Conservation (phyloP, 1,284 basidiomycete species). For the Tilletia caries region DNA sequence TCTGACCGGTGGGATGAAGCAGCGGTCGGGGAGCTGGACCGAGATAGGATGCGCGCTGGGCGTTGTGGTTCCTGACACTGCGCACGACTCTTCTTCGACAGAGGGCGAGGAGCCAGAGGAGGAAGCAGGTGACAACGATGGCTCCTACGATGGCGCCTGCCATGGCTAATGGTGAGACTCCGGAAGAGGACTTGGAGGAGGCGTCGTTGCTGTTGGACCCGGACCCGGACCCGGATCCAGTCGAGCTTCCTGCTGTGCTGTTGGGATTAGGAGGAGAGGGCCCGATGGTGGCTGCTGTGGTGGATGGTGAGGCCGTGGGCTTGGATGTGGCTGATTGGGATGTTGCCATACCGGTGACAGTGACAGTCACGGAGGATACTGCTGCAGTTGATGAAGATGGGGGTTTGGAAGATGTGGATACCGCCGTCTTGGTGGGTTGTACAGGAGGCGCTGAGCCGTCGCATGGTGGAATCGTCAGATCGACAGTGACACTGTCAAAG, state of each 20-base stretch:
- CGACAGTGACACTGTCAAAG: background rate
- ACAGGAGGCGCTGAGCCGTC: background rate
- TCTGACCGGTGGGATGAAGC: background rate
- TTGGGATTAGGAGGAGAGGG: background rate
- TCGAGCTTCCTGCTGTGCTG: background rate
- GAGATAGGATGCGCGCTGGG: slow-evolving; percentile 6
- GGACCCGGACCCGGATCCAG: background rate
- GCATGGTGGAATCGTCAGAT: slow-evolving; percentile 5
- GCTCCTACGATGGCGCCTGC: slow-evolving; percentile 7
- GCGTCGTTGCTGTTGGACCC: background rate
- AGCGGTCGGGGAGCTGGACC: slow-evolving; percentile 1
- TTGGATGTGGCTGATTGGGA: too few relatives aligned
- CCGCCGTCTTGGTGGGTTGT: background rate
- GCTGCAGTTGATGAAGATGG: background rate
- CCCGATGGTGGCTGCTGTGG: background rate
- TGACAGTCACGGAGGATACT: too few relatives aligned
- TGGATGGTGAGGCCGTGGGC: too few relatives aligned
- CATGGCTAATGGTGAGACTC: slow-evolving; percentile 2
- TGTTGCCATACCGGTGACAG: too few relatives aligned
- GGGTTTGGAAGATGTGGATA: background rate
- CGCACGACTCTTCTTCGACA: background rate
- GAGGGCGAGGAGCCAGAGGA: background rate
- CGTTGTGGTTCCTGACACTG: background rate
- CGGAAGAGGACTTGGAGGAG: background rate
- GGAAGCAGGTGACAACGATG: background rate